Evolutionary conservation across 1,284 basidiomycete species (phyloP).

Genomic region (Fomitiporia mediterranea): DNA sequence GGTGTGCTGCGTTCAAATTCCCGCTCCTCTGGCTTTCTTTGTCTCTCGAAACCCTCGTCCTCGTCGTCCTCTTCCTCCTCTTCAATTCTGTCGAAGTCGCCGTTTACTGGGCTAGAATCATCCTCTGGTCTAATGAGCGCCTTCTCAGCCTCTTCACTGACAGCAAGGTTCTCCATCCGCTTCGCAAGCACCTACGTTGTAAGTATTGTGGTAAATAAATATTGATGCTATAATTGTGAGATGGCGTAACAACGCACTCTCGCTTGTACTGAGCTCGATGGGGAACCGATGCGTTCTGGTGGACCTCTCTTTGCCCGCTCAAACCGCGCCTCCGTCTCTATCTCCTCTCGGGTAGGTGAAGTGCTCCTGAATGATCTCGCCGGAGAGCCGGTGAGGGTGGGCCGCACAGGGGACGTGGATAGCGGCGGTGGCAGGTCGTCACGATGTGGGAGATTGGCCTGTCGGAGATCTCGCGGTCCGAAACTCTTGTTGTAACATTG

Average conservation of each 20-base stretch:
- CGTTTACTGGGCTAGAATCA: neutral
- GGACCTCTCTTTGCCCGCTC: conserved; percentile 17
- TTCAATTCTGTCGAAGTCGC: neutral
- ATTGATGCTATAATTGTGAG: neutral
- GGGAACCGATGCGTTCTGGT: conserved; percentile 6
- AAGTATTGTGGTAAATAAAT: too few species aligned
- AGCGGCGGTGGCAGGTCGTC: conserved; percentile 26
- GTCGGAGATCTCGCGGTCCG: conserved; percentile 66
- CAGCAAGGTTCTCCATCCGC: conserved; percentile 2
- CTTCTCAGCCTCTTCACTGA: neutral
- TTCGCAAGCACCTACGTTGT: neutral
- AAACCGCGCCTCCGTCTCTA: conserved; percentile 4
- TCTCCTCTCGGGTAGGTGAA: conserved; percentile 19
- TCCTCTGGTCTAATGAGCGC: too few species aligned
- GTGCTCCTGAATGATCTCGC: conserved; percentile 20
- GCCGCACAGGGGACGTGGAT: conserved; percentile 20
- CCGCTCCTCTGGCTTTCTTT: neutral
- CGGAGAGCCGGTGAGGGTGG: conserved; percentile 18
- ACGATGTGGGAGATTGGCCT: conserved; percentile 62
- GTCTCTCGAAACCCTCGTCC: neutral
- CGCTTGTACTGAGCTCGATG: neutral
- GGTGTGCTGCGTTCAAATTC: neutral
- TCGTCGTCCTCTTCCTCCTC: neutral
- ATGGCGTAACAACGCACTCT: neutral
- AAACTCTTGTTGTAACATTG: conserved; percentile 68